Conservation (phyloP, 2,329 filamentous ascomycete species). For the Waltergamsia citrina region DNA sequence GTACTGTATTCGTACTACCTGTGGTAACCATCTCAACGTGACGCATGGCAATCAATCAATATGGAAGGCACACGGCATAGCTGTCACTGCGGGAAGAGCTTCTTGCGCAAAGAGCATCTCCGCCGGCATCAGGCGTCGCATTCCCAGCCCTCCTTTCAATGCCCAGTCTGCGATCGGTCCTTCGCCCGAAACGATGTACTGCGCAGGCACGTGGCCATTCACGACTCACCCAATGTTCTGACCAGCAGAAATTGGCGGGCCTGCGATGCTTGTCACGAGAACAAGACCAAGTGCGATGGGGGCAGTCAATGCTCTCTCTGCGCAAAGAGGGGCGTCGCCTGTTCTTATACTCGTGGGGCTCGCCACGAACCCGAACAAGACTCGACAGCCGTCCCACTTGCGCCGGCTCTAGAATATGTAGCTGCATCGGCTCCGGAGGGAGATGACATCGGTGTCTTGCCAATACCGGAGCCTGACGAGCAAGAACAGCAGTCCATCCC, state of each 20-base stretch:
- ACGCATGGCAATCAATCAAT: too few species aligned
- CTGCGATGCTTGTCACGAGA: conserved; percentile 32
- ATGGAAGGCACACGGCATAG: conserved; percentile 1
- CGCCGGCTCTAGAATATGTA: not conserved
- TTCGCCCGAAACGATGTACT: conserved; percentile 29
- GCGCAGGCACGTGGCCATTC: conserved; percentile 24
- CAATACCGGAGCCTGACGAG: too few species aligned
- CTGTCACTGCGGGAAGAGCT: conserved; percentile 29
- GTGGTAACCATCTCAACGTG: too few species aligned
- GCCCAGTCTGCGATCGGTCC: conserved; percentile 24
- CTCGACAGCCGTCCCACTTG: not conserved
- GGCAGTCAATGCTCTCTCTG: conserved; percentile 27
- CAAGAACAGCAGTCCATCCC: too few species aligned
- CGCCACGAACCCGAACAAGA: not conserved
- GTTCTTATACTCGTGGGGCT: conserved; percentile 18
- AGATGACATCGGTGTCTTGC: not conserved
- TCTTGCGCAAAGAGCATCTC: conserved; percentile 29
- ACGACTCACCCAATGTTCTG: conserved; percentile 17
- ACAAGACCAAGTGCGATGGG: conserved; percentile 34
- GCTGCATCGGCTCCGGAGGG: not conserved
- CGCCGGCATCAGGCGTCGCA: conserved; percentile 28
- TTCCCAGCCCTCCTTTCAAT: conserved; percentile 21
- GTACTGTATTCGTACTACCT: too few species aligned
- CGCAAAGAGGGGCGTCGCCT: conserved; percentile 24
- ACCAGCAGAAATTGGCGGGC: conserved; percentile 25